Evolutionary conservation across 2,329 filamentous ascomycete genomes (phyloP), one percentile per base, ranked within the genome.

Genomic region (Diplodia corticola): DNA sequence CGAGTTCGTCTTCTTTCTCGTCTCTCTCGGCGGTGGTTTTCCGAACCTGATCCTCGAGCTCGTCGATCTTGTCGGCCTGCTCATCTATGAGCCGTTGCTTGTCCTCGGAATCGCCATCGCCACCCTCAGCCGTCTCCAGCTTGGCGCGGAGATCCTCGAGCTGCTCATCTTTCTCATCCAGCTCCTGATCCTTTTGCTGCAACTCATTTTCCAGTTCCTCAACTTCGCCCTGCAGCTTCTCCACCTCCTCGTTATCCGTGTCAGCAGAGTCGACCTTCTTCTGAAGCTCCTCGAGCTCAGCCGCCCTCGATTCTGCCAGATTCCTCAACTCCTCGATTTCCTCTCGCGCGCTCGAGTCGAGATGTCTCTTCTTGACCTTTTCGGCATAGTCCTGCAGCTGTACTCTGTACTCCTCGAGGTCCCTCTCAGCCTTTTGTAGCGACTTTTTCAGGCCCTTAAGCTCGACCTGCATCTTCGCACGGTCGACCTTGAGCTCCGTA

Each of bases 401-500:
- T 71, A 90, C 84, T 64, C 90, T 88, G 76, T 96, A 97, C 67
- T 85, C 85, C 74, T 97, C 93, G 2, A 98, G 84, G 68, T 97
- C 92, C 70, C 88, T 89, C 80, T 98, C 93, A 3, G 94, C 93
- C 24, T 88, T 86, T 22, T 86, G 87, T 12, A 99, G 83, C 48
- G 90, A 89, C 76, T 97, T 98, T 76, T 91, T 91, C 80, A 94
- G 95, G 70, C 89, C 88, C 71, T 91, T 88, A 20, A 99, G 84
- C 72, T 99, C 95, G 68, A 89, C 87, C 75, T 95, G 89, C 87
- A 98, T 91, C 0, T 92, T 94, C 68, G 96, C 87, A 75, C 92
- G 92, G 79, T 95, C 90, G 67, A 97, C 93, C 78, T 98, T 98
- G 64, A 99, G 87, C 70, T 96, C 93, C 4, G 95, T 96, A 75